Percentiles rank a stretch among this genome's conserved stretches.
Conservation (phyloP, 306 rosid species). For the Acacia crassicarpa region DNA sequence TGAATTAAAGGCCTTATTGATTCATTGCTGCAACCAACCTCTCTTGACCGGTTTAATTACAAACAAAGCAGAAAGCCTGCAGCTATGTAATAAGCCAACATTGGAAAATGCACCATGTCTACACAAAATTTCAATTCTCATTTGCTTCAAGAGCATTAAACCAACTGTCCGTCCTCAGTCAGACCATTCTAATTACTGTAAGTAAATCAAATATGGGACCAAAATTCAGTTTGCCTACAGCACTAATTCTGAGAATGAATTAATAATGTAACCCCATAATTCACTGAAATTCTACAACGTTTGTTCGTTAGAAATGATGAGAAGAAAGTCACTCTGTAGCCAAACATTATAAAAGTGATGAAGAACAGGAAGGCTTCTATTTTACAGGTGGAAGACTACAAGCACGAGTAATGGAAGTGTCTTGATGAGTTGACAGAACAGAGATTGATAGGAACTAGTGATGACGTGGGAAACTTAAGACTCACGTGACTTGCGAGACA, state of each 20-base stretch:
- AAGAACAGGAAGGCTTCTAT: not conserved
- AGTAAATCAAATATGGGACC: constrained; percentile 37
- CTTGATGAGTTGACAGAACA: not conserved
- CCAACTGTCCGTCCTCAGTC: constrained; percentile 35
- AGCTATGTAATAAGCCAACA: constrained; percentile 13
- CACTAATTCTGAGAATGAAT: not conserved
- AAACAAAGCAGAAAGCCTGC: constrained; percentile 26
- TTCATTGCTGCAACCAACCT: constrained; percentile 15
- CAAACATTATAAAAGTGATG: not conserved
- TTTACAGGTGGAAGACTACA: constrained; percentile 20
- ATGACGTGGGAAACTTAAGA: constrained; percentile 32
- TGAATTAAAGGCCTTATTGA: constrained; percentile 15
- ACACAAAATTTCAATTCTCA: constrained; percentile 47
- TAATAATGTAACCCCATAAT: not conserved
- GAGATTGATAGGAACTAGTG: not conserved
- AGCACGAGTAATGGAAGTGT: constrained; percentile 13
- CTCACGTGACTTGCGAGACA: constrained; percentile 49
- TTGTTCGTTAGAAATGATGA: not conserved
- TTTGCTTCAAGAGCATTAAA: constrained; percentile 29
- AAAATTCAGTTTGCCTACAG: not conserved
- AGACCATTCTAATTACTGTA: constrained; percentile 34
- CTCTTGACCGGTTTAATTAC: constrained; percentile 12
- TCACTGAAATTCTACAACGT: not conserved
- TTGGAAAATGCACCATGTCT: constrained; percentile 53
- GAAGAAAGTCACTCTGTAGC: not conserved